Conservation (phyloP, 495 filamentous ascomycete genomes). For the Penicillium ucsense region DNA sequence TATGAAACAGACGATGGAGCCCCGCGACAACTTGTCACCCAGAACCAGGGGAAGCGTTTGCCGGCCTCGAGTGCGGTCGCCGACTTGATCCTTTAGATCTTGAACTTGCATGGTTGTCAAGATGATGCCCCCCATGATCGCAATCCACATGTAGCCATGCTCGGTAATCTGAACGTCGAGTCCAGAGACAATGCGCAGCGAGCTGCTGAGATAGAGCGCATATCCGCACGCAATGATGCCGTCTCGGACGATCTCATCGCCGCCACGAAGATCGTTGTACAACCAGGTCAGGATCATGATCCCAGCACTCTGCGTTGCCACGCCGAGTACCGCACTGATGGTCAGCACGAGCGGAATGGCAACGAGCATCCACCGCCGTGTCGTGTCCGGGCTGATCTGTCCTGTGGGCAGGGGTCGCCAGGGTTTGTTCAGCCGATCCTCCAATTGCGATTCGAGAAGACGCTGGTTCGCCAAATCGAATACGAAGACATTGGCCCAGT, state of each 20-base stretch:
- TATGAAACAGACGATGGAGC: constrained; percentile 26
- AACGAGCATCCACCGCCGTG: constrained; percentile 25
- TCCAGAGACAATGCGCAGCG: constrained; percentile 1
- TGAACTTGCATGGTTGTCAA: constrained; percentile 44
- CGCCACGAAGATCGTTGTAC: constrained; percentile 46
- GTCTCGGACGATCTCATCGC: constrained; percentile 37
- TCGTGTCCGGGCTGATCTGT: constrained; percentile 26
- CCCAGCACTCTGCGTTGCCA: constrained; percentile 18
- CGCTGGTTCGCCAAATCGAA: constrained; percentile 8
- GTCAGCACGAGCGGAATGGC: constrained; percentile 24
- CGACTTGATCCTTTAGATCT: constrained; percentile 40
- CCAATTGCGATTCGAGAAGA: constrained; percentile 1
- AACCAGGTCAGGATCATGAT: constrained; percentile 35
- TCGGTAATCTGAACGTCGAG: background rate
- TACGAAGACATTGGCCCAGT: constrained; percentile 8
- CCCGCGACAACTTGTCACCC: constrained; percentile 34
- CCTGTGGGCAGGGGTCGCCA: constrained; percentile 44
- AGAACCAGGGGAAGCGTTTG: constrained; percentile 30
- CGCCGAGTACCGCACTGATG: constrained; percentile 24
- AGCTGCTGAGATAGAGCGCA: background rate
- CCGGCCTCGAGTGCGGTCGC: constrained; percentile 34
- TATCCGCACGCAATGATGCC: constrained; percentile 32
- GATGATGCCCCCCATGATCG: constrained; percentile 33
- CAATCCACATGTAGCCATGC: constrained; percentile 27
- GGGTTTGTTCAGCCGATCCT: constrained; percentile 42